These are phyloP conservation scores for Nothomitra cinnamomea DNA, from an alignment of 2,329 filamentous ascomycete species.

Conservation along the genomic window DNA sequence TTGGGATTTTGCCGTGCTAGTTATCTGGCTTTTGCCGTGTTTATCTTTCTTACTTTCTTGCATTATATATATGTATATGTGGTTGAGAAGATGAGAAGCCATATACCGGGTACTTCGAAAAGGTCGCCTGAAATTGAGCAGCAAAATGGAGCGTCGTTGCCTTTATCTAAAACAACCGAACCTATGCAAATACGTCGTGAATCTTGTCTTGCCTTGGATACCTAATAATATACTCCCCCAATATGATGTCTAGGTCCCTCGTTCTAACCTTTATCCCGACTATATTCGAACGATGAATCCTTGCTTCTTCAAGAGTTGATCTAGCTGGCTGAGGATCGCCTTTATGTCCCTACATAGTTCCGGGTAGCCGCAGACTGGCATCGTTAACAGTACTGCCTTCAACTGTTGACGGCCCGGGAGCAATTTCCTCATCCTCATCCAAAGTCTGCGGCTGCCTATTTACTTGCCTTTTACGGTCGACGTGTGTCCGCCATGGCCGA, in stretches of 20 bases:
- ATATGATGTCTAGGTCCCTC: too few relatives aligned
- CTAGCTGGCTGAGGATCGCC: too few relatives aligned
- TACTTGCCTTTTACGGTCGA: slow-evolving; percentile 23
- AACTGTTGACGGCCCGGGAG: not conserved
- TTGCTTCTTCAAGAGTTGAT: too few relatives aligned
- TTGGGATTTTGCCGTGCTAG: not conserved
- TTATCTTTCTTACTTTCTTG: not conserved
- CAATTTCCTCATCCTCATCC: not conserved
- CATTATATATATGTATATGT: not conserved
- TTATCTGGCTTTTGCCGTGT: not conserved
- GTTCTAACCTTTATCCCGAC: too few relatives aligned
- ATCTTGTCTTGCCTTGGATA: too few relatives aligned
- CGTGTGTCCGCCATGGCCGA: slow-evolving; percentile 54
- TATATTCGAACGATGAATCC: too few relatives aligned
- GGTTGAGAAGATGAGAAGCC: not conserved
- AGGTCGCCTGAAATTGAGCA: not conserved
- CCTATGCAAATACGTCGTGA: too few relatives aligned
- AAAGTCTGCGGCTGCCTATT: not conserved
- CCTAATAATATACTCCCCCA: too few relatives aligned
- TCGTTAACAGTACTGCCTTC: not conserved
- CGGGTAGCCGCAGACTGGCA: too few relatives aligned
- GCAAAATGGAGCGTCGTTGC: not conserved
- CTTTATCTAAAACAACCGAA: too few relatives aligned
- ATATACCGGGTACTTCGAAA: not conserved
- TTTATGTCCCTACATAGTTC: too few relatives aligned